Evolutionary conservation across 805 yeast genomes (phyloP), one percentile per base, ranked within the genome.

Genomic region (Yarrowia hollandica): DNA sequence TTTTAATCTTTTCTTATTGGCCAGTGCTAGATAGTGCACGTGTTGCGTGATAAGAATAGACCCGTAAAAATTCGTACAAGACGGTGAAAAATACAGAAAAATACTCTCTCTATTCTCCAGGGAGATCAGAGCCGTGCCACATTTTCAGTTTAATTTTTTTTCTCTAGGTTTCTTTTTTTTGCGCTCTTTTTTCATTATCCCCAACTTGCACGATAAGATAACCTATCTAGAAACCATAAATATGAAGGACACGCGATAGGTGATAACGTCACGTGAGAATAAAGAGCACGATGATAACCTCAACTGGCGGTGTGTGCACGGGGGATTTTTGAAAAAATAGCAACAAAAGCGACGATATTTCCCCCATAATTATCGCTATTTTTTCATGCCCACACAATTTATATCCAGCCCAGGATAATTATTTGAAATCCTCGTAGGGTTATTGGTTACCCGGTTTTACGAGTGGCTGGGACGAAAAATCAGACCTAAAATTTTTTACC

Each of bases 11-110:
- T 16, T 31, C 55, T 48, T 48, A 48, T 48, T 48, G 55, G 55
- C 30, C 55, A 31, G 55, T 48, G 55, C 55, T 48, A 48, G 55
- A 48, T 48, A 31, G 55, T 48, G 55, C 55, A 48, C 55, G 28
- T 33, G 11, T 48, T 22, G 38, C 39, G 30, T 23, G 55, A 48
- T 48, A 48, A 48, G 48, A 41, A 16, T 3, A 2, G 22, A 16
- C 15, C 1, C 15, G 9, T 16, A 26, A 26, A 14, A 4, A 12
- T 8, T 15, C 11, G 2, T 11, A 10, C n/a, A 4, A 11, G 8
- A 8, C 2, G 23, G n/a, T n/a, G 26, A 41, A 41, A 41, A 7
- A n/a, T 11, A 3, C 19, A 6, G 2, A 41, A 26, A 41, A 41
- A 7, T 5, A 12, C 7, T 12, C n/a, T 2, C 6, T n/a, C 3